Base-by-base conservation (phyloP, 331 rosid species). In the Prunus yedoensis region DNA sequence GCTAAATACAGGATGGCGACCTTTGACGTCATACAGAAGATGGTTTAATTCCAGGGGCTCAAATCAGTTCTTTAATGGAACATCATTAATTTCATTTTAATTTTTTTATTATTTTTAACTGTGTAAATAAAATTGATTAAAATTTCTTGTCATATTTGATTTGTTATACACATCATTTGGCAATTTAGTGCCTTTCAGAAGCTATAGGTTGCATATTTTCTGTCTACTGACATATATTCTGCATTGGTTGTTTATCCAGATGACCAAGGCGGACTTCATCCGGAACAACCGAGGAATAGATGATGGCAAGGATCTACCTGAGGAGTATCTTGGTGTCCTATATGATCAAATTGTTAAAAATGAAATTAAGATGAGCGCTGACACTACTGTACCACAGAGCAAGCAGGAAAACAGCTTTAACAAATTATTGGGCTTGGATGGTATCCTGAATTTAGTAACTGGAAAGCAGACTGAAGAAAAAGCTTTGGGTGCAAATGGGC, bases 221-320 rank as follows among this genome's bases (percentile, higher is more conserved):
- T 74, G 52, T 81, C 45, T 60, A 18, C 75, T 89, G 80, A 80
- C 83, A 73, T 76, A 64, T 65, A 71, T 72, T 76, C 32, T 68
- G 64, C 70, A 58, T 80, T 83, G 75, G 69, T 71, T 88, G 90
- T 56, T 68, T 70, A 78, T 84, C 64, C 87, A 95, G 99, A 95
- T 95, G 99, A 89, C 93, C 43, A 91, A 89, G 87, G 91, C 97
- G 76, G 99, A 95, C 87, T 95, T 95, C 87, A 66, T 95, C 63
- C 97, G 98, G 68, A 95, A 95, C 82, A 95, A 95, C 78, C 94
- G 98, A 78, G 98, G 98, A 70, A 95, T 95, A 80, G 99, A 95
- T 77, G 98, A 92, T 79, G 99, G 99, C 65, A 92, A 95, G 83
- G 99, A 95, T 87, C 77, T 95, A 78, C 81, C 99, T 17, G 98